These are phyloP conservation scores for Sugiyamaella lignohabitans DNA, from an alignment of 805 yeast genomes.

Conservation along the genomic window DNA sequence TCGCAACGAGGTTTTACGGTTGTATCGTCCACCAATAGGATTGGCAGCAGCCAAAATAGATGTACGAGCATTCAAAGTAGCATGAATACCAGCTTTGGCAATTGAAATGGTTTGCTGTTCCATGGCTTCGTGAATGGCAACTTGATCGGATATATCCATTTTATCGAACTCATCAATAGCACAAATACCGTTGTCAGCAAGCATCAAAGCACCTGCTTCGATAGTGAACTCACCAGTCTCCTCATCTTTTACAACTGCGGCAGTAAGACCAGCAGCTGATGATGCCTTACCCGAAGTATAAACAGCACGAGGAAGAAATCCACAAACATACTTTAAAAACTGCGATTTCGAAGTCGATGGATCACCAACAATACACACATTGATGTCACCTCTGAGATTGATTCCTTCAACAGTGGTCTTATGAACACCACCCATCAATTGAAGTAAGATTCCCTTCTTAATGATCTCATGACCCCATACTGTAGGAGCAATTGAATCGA, in stretches of 20 bases:
- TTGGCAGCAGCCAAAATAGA: slow-evolving; percentile 98
- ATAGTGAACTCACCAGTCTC: slow-evolving; percentile 96
- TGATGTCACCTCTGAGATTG: slow-evolving; percentile 91
- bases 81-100: slow-evolving; percentile 98
- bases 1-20: slow-evolving; percentile 74
- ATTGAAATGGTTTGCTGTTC: slow-evolving; percentile 98
- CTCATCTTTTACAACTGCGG: slow-evolving; percentile 95
- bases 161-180: slow-evolving; percentile 98
- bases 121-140: slow-evolving; percentile 99
- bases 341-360: slow-evolving; percentile 97
- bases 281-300: slow-evolving; percentile 98
- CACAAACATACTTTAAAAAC: slow-evolving; percentile 85
- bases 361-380: slow-evolving; percentile 94
- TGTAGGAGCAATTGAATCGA: slow-evolving; percentile 87
- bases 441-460: slow-evolving; percentile 85
- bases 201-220: slow-evolving; percentile 97
- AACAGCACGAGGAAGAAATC: slow-evolving; percentile 88
- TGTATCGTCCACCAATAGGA: slow-evolving; percentile 95
- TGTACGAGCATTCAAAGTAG: slow-evolving; percentile 93
- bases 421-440: slow-evolving; percentile 92
- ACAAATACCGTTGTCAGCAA: slow-evolving; percentile 97
- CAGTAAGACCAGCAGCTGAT: slow-evolving; percentile 97
- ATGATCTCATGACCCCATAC: slow-evolving; percentile 94
- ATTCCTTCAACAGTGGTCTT: slow-evolving; percentile 91
- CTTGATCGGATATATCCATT: slow-evolving; percentile 94